Percentiles rank a stretch among this genome's conserved stretches.
Evolutionary conservation across 2,329 filamentous ascomycete species (phyloP).

Genomic region (Ilyonectria destructans): DNA sequence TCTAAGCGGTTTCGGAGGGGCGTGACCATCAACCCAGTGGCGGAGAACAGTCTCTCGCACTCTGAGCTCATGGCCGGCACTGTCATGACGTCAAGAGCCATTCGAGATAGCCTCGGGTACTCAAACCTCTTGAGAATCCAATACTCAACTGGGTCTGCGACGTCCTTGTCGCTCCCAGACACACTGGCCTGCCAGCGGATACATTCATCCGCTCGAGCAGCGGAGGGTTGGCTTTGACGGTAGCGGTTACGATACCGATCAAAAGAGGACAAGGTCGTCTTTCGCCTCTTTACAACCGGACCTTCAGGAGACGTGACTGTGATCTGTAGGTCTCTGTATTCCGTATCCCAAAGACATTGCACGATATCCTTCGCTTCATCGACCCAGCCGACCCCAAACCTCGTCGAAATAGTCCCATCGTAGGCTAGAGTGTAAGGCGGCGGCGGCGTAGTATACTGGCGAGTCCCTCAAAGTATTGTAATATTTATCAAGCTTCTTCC

Average conservation of each 20-base stretch:
- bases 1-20: conserved; percentile 9
- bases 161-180: conserved; percentile 1
- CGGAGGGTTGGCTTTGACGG: conserved; percentile 2
- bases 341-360: too few relatives aligned
- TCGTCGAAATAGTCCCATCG: conserved; percentile 33
- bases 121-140: conserved; percentile 21
- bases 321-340: too few relatives aligned
- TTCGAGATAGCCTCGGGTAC: conserved; percentile 10
- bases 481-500: conserved; percentile 31
- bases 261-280: not conserved
- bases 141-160: conserved; percentile 27
- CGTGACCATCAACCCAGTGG: conserved; percentile 14
- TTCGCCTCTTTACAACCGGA: too few relatives aligned
- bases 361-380: not conserved
- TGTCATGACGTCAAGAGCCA: conserved; percentile 35
- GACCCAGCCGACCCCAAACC: conserved; percentile 14
- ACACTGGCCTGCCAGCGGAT: not conserved
- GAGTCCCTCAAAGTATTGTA: conserved; percentile 19
- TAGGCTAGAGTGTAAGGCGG: conserved; percentile 23
- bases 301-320: too few relatives aligned
- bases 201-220: not conserved
- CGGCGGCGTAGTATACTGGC: conserved; percentile 19
- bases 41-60: conserved; percentile 35
- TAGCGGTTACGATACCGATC: conserved; percentile 3
- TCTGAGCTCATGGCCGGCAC: conserved; percentile 33